Evolutionary conservation across 306 rosid species (phyloP), one percentile per base, ranked within the genome.

Genomic region (Coriaria nepalensis): DNA sequence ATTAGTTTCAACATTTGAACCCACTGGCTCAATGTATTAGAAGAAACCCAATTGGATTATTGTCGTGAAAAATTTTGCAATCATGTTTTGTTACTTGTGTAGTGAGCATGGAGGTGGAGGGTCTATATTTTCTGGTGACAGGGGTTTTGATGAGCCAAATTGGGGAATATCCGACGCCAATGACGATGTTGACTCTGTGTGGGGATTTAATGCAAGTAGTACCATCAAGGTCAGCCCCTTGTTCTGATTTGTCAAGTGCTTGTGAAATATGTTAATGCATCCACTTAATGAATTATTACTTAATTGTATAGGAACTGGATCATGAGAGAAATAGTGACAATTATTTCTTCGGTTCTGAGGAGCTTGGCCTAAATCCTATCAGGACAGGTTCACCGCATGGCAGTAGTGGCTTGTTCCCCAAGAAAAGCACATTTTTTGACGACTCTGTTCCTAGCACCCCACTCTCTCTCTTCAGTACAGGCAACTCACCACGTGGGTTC

Each of bases 401-500:
- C 29, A 20, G 29, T 10, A 60, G 74, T 39, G 67, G 75, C 52
- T 29, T 53, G 45, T 66, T 71, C 64, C 93, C 57, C 62, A 86
- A 71, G 83, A 75, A 65, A 64, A 76, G 72, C 20, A 53, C 77
- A 11, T 86, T 92, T 65, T 92, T 92, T 49, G 99, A 92, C 5
- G 94, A 92, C 57, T 92, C 96, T 35, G 96, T 86, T 69, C 99
- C 94, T 9, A 92, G 80, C 76, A 86, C 99, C 6, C 98, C 95
- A 13, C 84, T 84, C 6, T 96, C 95, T 11, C 84, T 84, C 51
- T 72, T 67, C 80, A 80, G 67, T 67, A 72, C 80, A 41, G 71
- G 84, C 47, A 72, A 53, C 56, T 82, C 96, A 15, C 86, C 94
- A 0, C 74, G 73, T 35, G 70, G 51, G 54, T 77, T 20, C 29